Conservation (phyloP, 163 green algal genomes). For the Scenedesmus sp. region DNA sequence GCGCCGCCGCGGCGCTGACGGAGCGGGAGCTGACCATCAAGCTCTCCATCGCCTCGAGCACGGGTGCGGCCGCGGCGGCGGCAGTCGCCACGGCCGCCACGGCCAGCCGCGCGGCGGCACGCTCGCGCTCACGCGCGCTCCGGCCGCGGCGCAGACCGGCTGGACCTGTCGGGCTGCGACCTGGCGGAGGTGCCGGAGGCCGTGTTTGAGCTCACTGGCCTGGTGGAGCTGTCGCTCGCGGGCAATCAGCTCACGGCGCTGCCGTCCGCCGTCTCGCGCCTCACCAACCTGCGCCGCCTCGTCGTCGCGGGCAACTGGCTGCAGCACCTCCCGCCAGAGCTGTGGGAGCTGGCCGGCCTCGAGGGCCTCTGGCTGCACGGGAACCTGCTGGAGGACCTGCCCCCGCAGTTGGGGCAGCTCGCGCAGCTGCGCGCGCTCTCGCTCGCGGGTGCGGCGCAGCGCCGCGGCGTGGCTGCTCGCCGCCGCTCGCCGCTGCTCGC, state of each 20-base stretch:
- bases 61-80: slow-evolving; percentile 49
- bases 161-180: slow-evolving; percentile 74
- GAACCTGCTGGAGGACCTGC: slow-evolving; percentile 49
- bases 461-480: not conserved
- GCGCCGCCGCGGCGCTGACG: slow-evolving; percentile 7
- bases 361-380: slow-evolving; percentile 56
- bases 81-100: too few species aligned
- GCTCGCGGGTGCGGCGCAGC: slow-evolving; percentile 9
- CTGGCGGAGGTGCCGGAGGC: slow-evolving; percentile 61
- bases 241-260: slow-evolving; percentile 38
- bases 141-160: too few species aligned
- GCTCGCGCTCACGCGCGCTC: too few species aligned
- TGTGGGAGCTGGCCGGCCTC: slow-evolving; percentile 4
- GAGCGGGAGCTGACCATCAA: slow-evolving; percentile 50
- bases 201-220: slow-evolving; percentile 50
- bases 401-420: slow-evolving; percentile 16
- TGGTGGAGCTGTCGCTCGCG: slow-evolving; percentile 36
- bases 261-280: not conserved
- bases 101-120: too few species aligned
- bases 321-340: slow-evolving; percentile 14
- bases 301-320: slow-evolving; percentile 39
- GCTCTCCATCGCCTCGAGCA: slow-evolving; percentile 58
- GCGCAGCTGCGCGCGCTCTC: slow-evolving; percentile 13
- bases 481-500: too few species aligned
- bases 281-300: slow-evolving; percentile 13